Evolutionary conservation across 2,329 filamentous ascomycete genomes (phyloP), one percentile per base, ranked within the genome.

Genomic region (Botrytis sinoallii): DNA sequence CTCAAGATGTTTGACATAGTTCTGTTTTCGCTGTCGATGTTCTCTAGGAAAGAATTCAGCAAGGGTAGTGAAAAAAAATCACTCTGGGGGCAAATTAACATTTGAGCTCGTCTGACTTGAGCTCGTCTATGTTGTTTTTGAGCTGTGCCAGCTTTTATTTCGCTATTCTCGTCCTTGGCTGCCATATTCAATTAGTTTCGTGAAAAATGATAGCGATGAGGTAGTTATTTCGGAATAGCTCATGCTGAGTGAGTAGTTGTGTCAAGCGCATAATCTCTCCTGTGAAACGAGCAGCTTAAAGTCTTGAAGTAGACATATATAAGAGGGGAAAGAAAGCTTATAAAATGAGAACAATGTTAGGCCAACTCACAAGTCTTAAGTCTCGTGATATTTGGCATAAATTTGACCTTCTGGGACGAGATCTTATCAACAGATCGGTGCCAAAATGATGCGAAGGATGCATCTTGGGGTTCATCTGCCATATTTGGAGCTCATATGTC

Each of bases 101-200:
- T 78, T 71, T 80, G 79, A 57, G 79, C 79, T 71, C 77, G 80
- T 66, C 79, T 75, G n/a, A 80, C 79, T 73, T 80, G 79, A 35
- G 77, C 77, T 60, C 78, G 74, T 38, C 79, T 75, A 48, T 77
- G 75, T 75, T 79, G 76, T 70, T 79, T 80, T 32, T 75, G 77
- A 48, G 74, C 64, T 35, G 76, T 18, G 35, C 73, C 70, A 22
- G 77, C 69, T 1, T 72, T 55, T 12, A 74, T 73, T 35, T 38
- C 55, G 35, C 76, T 68, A 35, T 73, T 46, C 25, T 44, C 52
- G 10, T 74, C 46, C 25, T 75, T 74, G 29, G 68, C 73, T 75
- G 22, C 44, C 63, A 66, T 63, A 20, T 18, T 29, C n/a, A 20
- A 20, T 70, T 63, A 73, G 67, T 60, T 48, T 18, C 18, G 12